Base-by-base conservation (phyloP, 2,329 filamentous ascomycete genomes). In the Xylaria sp. region DNA sequence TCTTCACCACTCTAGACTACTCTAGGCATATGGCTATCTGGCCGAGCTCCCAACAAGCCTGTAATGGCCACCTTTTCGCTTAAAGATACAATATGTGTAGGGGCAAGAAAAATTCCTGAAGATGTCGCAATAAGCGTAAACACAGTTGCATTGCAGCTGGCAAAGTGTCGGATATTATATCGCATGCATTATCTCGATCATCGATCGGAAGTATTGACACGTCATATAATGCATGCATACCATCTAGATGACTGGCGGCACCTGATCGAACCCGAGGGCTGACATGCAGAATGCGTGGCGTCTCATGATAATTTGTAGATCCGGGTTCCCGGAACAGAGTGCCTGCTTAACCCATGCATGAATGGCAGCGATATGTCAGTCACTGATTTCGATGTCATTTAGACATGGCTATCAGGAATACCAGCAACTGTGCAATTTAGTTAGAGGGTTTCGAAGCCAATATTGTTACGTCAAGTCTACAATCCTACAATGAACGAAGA, bases 251-350 rank as follows among this genome's bases (percentile, higher is more conserved):
- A 34, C n/a, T 13, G n/a, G 12, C 20, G 44, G 48, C 28, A 54
- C 54, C 51, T 41, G 28, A 62, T 50, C 46, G n/a, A 55, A 41
- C 3, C 20, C 10, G 28, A 7, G 31, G 15, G 18, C 25, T 20
- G 15, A 52, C 13, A 25, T 41, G n/a, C 46, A 31, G 52, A 3
- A 46, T 41, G 28, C 23, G 28, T 67, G 50, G 18, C 52, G 18
- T 44, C 2, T 28, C 8, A 44, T 12, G 13, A 18, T 25, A 25
- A 25, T 25, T 25, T 25, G 23, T 25, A 25, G 23, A 63, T 31
- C 59, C 59, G 13, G 63, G 67, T 66, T 63, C 59, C 66, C 50
- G 67, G 67, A 63, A 56, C 48, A 31, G 59, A 31, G 48, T 50
- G 50, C 34, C 48, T 67, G 20, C 50, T 12, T 67, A 39, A 25